phyloP scores from a whole-genome alignment of 2,329 filamentous ascomycete species.

The Fusarium algeriense region DNA sequence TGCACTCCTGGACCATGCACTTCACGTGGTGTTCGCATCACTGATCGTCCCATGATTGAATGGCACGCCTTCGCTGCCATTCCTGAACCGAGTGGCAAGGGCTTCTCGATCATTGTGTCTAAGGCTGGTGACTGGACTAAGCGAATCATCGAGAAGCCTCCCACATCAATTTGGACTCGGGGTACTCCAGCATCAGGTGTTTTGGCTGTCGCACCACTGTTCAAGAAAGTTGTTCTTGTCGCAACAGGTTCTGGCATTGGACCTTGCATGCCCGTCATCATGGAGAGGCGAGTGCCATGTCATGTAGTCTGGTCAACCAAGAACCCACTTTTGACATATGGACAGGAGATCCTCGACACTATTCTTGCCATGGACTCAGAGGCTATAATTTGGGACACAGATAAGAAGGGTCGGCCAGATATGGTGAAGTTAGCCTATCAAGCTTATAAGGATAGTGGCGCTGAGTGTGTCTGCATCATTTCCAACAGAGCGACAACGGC shows the following conservation, averaged over 20 bases:
- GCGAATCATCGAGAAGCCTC: conserved; percentile 68
- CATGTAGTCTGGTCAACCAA: conserved; percentile 39
- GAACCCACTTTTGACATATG: conserved; percentile 33
- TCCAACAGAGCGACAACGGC: conserved; percentile 72
- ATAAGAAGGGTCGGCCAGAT: conserved; percentile 65
- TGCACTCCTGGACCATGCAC: conserved; percentile 56
- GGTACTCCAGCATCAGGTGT: conserved; percentile 70
- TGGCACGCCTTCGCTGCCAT: conserved; percentile 80
- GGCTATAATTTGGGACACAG: conserved; percentile 65
- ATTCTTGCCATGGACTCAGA: conserved; percentile 29
- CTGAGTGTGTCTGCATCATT: conserved; percentile 77
- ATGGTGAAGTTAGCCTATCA: conserved; percentile 57
- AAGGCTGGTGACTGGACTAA: conserved; percentile 78
- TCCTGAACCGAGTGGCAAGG: conserved; percentile 62
- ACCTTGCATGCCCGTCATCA: conserved; percentile 33
- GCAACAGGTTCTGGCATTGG: conserved; percentile 39
- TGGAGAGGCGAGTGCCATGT: conserved; percentile 36
- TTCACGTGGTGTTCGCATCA: conserved; percentile 60
- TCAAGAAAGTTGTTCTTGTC: conserved; percentile 40
- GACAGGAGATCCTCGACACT: conserved; percentile 23
- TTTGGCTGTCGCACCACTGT: conserved; percentile 28
- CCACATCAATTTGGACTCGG: conserved; percentile 70
- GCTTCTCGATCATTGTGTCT: conserved; percentile 74
- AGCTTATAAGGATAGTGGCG: conserved; percentile 62
- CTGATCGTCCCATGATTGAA: conserved; percentile 70